Evolutionary conservation across 352 stramenopile genomes (phyloP), one percentile per base, ranked within the genome.

Genomic region (Phytophthora gonapodyides): DNA sequence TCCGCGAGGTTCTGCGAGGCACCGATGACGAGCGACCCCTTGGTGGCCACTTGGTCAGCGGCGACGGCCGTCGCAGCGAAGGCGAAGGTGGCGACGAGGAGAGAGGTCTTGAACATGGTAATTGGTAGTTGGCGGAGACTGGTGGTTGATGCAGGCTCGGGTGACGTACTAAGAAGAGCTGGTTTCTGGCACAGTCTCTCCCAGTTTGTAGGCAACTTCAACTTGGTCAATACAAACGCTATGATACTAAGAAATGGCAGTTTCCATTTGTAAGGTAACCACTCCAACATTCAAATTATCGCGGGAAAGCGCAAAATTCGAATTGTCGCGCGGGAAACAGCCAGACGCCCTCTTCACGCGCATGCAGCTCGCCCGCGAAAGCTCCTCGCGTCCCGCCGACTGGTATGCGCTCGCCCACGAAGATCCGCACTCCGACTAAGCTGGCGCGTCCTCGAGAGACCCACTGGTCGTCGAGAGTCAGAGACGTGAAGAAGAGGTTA

Each of bases 401-500:
- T 43, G 52, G 47, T 15, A 70, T 74, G 57, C 60, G 50, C 1
- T 70, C 60, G 15, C 60, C 61, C 31, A 67, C 66, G 12, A 74
- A 60, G 34, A 52, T 74, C 33, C 54, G 55, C 17, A 67, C 48
- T 60, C 55, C 61, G 31, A 63, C 40, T 3, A 74, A 70, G 61
- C 48, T 69, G 30, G 50, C 43, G 8, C 61, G 53, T 33, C 49
- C 61, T 54, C 55, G 55, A 51, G 49, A 74, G 15, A 50, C 34
- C 37, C 40, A 57, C 24, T 49, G 45, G 38, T 35, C 24, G n/a
- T 37, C 40, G 42, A 70, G 31, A 67, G 8, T 52, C 0, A 67
- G 63, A 24, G 55, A 53, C 9, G 45, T 55, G 21, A 69, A 74
- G 27, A 74, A 74, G 44, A 74, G 61, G 35, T 40, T 61, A 60